Base-by-base conservation (phyloP, 495 filamentous ascomycete genomes). In the Penicillium silybi region DNA sequence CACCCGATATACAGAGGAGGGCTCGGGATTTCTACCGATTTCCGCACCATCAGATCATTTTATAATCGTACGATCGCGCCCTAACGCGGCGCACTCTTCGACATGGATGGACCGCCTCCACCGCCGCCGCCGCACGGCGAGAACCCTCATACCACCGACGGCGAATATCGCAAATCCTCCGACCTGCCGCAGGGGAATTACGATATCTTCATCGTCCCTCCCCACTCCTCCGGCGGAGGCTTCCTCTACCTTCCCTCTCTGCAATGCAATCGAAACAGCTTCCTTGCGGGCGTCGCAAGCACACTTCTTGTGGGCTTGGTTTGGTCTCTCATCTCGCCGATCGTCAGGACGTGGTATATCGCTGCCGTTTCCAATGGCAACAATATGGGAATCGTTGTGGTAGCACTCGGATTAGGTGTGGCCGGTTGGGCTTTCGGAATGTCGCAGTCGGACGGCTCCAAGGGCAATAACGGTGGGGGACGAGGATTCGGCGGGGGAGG, bases 161-260 rank as follows among this genome's bases (percentile, higher is more conserved):
- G 74, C 38, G 70, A 73, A 57, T 76, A 76, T 46, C 72, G 72
- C 56, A 75, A 73, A 59, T 70, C 73, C 23, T 75, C 73, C 25
- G 86, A 84, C 48, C 76, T 95, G 2, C 90, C 89, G 0, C 70
- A 82, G 0, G 89, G 90, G 25, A 90, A 91, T 64, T 97, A 95
- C 73, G 92, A 97, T 70, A 95, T 97, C 70, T 97, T 97, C 72
- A 85, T 98, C 58, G 90, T 98, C 50, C 92, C 93, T 3, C 88
- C 88, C n/a, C 89, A 97, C 63, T 91, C 90, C 8, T 80, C 92
- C 11, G 93, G 93, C 52, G 80, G 83, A 0, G 93, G 93, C 10
- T 96, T 98, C 66, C 73, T 98, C 9, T 98, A 98, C 68, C 82
- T 98, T 19, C 93, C 93, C 0, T 96, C 89, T 0, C 67, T 98